Evolutionary conservation across 768 basidiomycete species (phyloP).

Genomic region (Leccinum rimulosum): DNA sequence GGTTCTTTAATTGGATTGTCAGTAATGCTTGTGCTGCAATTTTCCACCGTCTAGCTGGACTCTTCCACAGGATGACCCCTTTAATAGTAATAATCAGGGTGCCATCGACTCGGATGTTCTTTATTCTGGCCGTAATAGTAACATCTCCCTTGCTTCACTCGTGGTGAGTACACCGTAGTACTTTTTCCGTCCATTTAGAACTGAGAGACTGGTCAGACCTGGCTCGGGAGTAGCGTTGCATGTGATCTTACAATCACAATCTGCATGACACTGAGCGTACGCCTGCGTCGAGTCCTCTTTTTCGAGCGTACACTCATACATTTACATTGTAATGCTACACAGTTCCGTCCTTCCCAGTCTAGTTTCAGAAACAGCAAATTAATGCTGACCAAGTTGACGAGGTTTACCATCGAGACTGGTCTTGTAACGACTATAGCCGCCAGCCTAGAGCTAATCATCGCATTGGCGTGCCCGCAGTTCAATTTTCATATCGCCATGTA

Average conservation of each 20-base stretch:
- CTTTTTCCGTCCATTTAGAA: not conserved
- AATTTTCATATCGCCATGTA: conserved; percentile 21
- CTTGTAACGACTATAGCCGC: conserved; percentile 20
- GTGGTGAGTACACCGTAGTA: not conserved
- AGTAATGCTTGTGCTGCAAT: not conserved
- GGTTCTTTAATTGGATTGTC: accelerated
- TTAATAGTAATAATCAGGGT: too few relatives aligned
- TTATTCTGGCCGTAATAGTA: too few relatives aligned
- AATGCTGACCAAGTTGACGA: conserved; percentile 13
- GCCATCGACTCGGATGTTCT: too few relatives aligned
- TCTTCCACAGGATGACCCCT: not conserved
- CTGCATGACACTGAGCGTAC: not conserved
- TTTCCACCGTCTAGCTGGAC: not conserved
- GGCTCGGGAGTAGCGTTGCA: not conserved
- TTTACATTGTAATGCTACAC: not conserved
- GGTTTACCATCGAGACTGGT: conserved; percentile 25
- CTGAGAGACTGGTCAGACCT: not conserved
- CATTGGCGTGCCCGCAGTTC: not conserved
- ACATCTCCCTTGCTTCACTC: too few relatives aligned
- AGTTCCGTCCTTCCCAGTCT: conserved; percentile 17
- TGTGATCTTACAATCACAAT: not conserved
- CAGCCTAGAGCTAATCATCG: conserved; percentile 17
- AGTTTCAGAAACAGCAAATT: conserved; percentile 2
- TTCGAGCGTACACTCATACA: not conserved
- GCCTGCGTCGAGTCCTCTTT: not conserved